Base-by-base conservation (phyloP, 169 alveolate genomes). In the Cryptosporidium ryanae region DNA sequence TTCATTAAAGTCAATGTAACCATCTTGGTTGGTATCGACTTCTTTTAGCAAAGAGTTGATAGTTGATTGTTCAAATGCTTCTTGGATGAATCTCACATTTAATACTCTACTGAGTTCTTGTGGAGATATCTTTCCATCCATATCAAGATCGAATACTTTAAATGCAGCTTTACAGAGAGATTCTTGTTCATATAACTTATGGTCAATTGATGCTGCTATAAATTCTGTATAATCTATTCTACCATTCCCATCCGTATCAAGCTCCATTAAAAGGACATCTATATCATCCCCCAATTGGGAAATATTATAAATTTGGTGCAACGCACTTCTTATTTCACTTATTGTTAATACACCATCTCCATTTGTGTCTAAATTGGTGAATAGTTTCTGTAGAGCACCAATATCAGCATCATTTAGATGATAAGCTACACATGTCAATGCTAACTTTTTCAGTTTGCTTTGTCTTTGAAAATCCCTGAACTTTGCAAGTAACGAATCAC, bases 191-290 rank as follows among this genome's bases (percentile, higher is more conserved):
- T 95, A 92, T 8, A 92, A 82, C 64, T 93, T 82, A 84, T 94
- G 95, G 84, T 97, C 98, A 38, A 95, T 84, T 43, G 97, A 91
- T n/a, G 99, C 99, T 6, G 98, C 98, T 54, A 97, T 71, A 90
- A 96, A 97, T 89, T 97, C 99, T 13, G 98, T 96, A 91, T 96
- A 97, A 68, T 96, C 98, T 29, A 93, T 95, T n/a, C 94, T 87
- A 52, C 97, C 97, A 82, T 91, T 93, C 7, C 97, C 96, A 89
- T 95, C 96, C 8, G 97, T 95, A 70, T 95, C 97, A 38, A 95
- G 68, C 81, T 92, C 95, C 84, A 91, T 91, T 21, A 94, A 82
- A 32, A 95, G 76, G n/a, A 89, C 71, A 52, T 90, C 90, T 27
- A 64, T 90, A 64, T 90, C 95, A 65, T 82, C 93, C 64, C 94